These are phyloP conservation scores for Cylindrodendrum hubeiense DNA, from an alignment of 2,329 filamentous ascomycete species.

Conservation along the genomic window DNA sequence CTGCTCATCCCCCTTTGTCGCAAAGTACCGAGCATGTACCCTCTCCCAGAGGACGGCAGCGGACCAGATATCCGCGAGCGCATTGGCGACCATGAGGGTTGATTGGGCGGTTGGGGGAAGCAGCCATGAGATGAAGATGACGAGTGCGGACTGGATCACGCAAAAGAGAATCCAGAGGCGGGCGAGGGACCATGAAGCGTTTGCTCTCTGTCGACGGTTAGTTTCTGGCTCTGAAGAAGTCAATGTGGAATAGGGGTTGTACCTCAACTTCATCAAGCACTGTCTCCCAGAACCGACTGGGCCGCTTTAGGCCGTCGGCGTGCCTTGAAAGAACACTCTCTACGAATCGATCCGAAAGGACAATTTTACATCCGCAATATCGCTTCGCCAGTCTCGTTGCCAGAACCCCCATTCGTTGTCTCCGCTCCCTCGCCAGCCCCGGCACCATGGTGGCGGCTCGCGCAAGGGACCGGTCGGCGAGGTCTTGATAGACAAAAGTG, in stretches of 20 bases:
- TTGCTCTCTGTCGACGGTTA: constrained; percentile 21
- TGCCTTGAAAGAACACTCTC: constrained; percentile 13
- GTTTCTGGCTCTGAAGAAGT: not conserved
- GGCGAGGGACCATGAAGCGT: constrained; percentile 24
- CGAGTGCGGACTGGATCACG: constrained; percentile 16
- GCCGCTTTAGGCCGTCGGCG: constrained; percentile 5
- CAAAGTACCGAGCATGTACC: constrained; percentile 25
- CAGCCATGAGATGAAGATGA: constrained; percentile 1
- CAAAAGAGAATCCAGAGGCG: constrained; percentile 26
- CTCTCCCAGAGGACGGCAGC: constrained; percentile 24
- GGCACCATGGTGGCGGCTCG: constrained; percentile 6
- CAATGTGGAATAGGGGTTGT: not conserved
- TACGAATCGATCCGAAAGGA: constrained; percentile 25
- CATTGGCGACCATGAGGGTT: constrained; percentile 20
- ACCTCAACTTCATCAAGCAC: constrained; percentile 34
- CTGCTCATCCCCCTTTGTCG: constrained; percentile 29
- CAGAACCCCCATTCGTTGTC: constrained; percentile 24
- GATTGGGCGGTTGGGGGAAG: constrained; percentile 13
- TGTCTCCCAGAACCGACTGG: constrained; percentile 31
- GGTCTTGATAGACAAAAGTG: constrained; percentile 19
- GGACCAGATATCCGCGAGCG: constrained; percentile 26
- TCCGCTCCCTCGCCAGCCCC: constrained; percentile 8
- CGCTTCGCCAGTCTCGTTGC: constrained; percentile 21
- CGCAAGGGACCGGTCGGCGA: constrained; percentile 24
- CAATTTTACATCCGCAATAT: constrained; percentile 10